These are phyloP conservation scores for Choanephora cucurbitarum DNA, from an alignment of 371 early-diverging fungal genomes.

Conservation along the genomic window DNA sequence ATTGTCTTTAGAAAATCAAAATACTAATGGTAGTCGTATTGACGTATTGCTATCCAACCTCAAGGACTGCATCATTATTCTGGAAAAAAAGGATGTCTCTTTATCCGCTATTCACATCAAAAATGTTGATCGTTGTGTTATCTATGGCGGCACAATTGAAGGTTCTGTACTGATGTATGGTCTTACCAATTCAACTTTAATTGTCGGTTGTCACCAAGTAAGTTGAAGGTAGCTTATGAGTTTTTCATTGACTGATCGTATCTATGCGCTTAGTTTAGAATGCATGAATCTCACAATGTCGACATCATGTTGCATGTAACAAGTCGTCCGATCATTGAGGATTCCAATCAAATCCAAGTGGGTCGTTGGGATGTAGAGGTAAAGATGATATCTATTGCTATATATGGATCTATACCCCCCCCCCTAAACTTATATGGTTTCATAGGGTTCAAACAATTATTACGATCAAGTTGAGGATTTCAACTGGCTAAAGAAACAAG, in stretches of 20 bases:
- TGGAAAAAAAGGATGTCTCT: slow-evolving; percentile 28
- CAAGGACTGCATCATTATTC: slow-evolving; percentile 55
- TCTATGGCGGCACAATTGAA: slow-evolving; percentile 64
- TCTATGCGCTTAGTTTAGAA: slow-evolving; percentile 56
- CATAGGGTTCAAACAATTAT: slow-evolving; percentile 32
- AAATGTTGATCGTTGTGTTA: slow-evolving; percentile 57
- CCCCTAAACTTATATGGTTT: too few relatives aligned
- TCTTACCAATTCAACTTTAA: slow-evolving; percentile 56
- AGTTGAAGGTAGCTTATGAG: neutral
- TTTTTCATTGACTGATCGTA: neutral
- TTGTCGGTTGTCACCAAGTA: slow-evolving; percentile 80
- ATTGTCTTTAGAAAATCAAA: slow-evolving; percentile 1
- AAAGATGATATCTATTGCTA: slow-evolving; percentile 23
- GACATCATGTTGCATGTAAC: slow-evolving; percentile 66
- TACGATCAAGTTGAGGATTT: slow-evolving; percentile 79
- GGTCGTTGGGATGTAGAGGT: slow-evolving; percentile 19
- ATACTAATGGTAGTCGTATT: slow-evolving; percentile 13
- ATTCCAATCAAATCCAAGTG: slow-evolving; percentile 59
- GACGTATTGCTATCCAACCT: slow-evolving; percentile 61
- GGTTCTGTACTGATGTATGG: slow-evolving; percentile 74
- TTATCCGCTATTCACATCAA: slow-evolving; percentile 71
- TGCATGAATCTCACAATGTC: slow-evolving; percentile 70
- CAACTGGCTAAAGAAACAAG: slow-evolving; percentile 79
- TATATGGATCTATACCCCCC: too few relatives aligned
- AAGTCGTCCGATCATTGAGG: slow-evolving; percentile 84